Percentiles rank a stretch among this genome's conserved stretches.
Conservation (phyloP, 78 protist species). For the Planoprotostelium fungivorum region DNA sequence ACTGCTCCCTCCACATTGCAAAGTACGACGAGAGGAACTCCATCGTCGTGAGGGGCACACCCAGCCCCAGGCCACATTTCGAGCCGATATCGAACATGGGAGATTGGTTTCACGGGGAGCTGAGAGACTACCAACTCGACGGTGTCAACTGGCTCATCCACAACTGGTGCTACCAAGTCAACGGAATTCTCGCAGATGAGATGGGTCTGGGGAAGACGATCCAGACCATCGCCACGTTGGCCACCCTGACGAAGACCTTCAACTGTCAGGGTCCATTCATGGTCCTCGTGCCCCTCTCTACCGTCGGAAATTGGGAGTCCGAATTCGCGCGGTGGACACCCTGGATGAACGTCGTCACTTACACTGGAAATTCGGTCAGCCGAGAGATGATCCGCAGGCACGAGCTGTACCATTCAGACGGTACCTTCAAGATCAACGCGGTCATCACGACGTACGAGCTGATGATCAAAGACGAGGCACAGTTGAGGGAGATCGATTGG, state of each 20-base stretch:
- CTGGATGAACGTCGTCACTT: constrained; percentile 57
- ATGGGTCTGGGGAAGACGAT: constrained; percentile 65
- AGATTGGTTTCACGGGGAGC: constrained; percentile 19
- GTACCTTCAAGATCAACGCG: constrained; percentile 64
- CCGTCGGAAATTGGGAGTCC: constrained; percentile 74
- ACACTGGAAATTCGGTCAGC: constrained; percentile 37
- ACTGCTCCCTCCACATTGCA: constrained; percentile 12
- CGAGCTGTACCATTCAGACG: constrained; percentile 37
- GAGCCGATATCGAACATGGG: constrained; percentile 23
- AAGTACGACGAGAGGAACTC: constrained; percentile 9
- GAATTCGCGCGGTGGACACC: constrained; percentile 90
- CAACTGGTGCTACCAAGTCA: constrained; percentile 16
- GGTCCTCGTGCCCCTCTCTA: constrained; percentile 87
- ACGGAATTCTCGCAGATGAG: constrained; percentile 76
- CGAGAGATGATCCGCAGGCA: constrained; percentile 44
- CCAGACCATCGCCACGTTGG: neutral
- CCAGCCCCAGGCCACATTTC: constrained; percentile 21
- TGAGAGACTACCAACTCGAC: constrained; percentile 91
- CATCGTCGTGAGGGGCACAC: constrained; percentile 18
- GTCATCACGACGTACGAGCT: constrained; percentile 87
- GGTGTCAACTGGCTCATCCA: constrained; percentile 76
- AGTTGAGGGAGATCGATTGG: constrained; percentile 64
- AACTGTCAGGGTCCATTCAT: constrained; percentile 82
- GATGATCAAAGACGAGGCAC: constrained; percentile 32
- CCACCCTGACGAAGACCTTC: neutral